Percentiles rank a stretch among this genome's conserved stretches.
Conservation (phyloP, 177 flowering plant species). For the Vitis hybrid region DNA sequence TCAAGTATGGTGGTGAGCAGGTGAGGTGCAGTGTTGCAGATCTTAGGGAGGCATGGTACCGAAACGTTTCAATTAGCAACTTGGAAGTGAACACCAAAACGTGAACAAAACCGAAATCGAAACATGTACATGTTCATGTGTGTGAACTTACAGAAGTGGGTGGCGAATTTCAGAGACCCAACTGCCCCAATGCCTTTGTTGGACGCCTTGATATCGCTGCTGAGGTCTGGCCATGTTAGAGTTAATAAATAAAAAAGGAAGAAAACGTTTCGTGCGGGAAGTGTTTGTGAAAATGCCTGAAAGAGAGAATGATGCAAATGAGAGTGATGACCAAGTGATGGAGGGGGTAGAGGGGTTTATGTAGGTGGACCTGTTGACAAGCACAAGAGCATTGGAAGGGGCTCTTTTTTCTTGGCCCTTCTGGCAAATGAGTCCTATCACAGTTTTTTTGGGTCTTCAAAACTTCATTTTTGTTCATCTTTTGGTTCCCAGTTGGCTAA, state of each 20-base stretch:
- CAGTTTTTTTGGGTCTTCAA: conserved; percentile 16
- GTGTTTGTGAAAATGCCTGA: conserved; percentile 25
- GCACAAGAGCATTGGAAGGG: conserved; percentile 4
- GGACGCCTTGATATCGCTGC: conserved; percentile 80
- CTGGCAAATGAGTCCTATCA: conserved; percentile 52
- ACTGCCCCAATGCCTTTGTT: conserved; percentile 96
- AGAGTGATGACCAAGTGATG: conserved; percentile 10
- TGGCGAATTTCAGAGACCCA: conserved; percentile 98
- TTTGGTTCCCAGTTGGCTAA: conserved; percentile 24
- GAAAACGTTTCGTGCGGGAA: conserved; percentile 14
- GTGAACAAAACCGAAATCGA: not conserved
- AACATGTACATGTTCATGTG: not conserved
- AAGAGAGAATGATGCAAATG: conserved; percentile 4
- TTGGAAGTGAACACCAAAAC: not conserved
- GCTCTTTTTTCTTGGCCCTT: conserved; percentile 12
- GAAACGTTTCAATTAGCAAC: not conserved
- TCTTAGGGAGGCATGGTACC: too few species aligned
- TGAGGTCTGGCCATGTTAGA: conserved; percentile 73
- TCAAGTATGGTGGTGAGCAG: too few species aligned
- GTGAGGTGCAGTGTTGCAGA: too few species aligned
- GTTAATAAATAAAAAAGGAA: conserved; percentile 3
- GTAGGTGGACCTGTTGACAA: conserved; percentile 32
- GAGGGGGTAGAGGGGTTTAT: conserved; percentile 32
- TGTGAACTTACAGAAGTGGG: conserved; percentile 61
- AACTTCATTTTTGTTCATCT: conserved; percentile 8